phyloP scores from a whole-genome alignment of 1,284 basidiomycete genomes.

The Xanthoconium separans region DNA sequence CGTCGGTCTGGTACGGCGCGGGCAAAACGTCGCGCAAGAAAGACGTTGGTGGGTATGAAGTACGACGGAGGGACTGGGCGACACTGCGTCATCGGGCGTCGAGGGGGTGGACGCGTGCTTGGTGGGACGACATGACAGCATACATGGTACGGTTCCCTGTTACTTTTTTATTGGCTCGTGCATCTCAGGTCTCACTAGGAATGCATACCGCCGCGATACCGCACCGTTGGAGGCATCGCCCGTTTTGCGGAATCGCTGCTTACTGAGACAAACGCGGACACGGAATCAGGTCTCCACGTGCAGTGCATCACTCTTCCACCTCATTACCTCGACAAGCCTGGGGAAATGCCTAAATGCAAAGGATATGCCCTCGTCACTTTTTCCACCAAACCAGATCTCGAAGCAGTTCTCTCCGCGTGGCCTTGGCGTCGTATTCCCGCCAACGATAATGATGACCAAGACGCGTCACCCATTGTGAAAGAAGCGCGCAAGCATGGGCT shows the following conservation, averaged over 20 bases:
- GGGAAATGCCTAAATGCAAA: conserved; percentile 56
- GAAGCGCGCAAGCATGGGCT: conserved; percentile 60
- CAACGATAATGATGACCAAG: not conserved
- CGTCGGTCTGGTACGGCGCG: conserved; percentile 38
- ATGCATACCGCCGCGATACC: conserved; percentile 57
- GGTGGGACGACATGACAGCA: conserved; percentile 62
- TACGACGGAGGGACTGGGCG: conserved; percentile 51
- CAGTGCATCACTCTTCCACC: conserved; percentile 56
- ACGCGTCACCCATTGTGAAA: conserved; percentile 13
- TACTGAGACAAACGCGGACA: not conserved
- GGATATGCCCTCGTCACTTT: conserved; percentile 71
- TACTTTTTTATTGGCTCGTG: not conserved
- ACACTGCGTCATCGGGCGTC: conserved; percentile 24
- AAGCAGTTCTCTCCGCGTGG: conserved; percentile 50
- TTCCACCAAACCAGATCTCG: conserved; percentile 37
- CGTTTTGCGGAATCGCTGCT: conserved; percentile 45
- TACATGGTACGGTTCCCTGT: conserved; percentile 55
- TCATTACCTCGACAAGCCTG: conserved; percentile 59
- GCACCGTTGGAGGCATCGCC: conserved; percentile 47
- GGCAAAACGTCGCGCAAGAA: conserved; percentile 29
- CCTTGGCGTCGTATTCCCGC: conserved; percentile 42
- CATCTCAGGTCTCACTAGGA: conserved; percentile 46
- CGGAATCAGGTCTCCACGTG: conserved; percentile 29
- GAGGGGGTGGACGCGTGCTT: conserved; percentile 37
- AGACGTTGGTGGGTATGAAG: conserved; percentile 51